These are phyloP conservation scores for Neodidymelliopsis sp. DNA, from an alignment of 2,329 filamentous ascomycete genomes.

Conservation along the genomic window DNA sequence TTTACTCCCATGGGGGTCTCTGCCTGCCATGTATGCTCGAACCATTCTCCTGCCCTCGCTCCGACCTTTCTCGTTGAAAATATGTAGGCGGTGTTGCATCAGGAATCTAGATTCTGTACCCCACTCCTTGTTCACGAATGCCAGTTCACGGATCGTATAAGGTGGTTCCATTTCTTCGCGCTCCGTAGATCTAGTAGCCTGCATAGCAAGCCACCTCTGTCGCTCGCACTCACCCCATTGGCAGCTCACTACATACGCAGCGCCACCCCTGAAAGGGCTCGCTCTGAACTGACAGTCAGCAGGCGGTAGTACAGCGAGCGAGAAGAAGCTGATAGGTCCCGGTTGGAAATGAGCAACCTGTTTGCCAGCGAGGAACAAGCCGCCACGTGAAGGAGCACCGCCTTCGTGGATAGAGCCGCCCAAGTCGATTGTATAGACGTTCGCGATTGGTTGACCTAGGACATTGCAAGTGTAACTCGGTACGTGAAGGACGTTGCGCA, in stretches of 20 bases:
- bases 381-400: not conserved
- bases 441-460: slow-evolving; percentile 1
- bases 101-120: slow-evolving; percentile 1
- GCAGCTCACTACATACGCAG: not conserved
- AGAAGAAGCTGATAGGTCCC: not conserved
- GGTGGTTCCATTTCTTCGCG: not conserved
- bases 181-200: not conserved
- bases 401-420: not conserved
- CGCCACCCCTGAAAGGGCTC: not conserved
- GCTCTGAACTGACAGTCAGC: not conserved
- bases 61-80: not conserved
- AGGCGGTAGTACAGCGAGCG: slow-evolving; percentile 1
- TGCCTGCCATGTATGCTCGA: not conserved
- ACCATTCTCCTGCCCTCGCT: slow-evolving; percentile 4
- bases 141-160: not conserved
- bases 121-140: not conserved
- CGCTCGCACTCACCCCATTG: slow-evolving; percentile 4
- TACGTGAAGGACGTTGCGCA: slow-evolving; percentile 8
- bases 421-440: not conserved
- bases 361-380: not conserved
- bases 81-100: not conserved
- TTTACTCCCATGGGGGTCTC: not conserved
- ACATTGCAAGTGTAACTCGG: slow-evolving; percentile 5
- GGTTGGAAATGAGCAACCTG: slow-evolving; percentile 5
- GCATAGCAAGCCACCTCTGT: not conserved